A percentile compares a stretch with the other conserved stretches of the same genome.
phyloP scores from a whole-genome alignment of 306 rosid species.

The Purshia tridentata region DNA sequence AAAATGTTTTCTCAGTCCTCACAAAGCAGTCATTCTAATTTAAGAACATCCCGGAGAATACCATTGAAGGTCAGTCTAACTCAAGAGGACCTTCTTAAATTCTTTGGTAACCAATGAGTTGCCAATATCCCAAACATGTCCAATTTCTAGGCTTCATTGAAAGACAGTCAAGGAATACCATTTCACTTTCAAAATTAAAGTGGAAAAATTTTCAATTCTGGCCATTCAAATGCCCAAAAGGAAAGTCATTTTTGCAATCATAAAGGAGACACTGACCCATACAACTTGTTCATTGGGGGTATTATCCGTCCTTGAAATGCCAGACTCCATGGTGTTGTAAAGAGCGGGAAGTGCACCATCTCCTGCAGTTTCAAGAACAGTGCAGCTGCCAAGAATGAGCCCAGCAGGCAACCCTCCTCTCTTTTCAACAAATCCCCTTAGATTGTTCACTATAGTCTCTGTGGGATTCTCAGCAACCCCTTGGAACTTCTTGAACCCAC shows the following conservation, averaged over 20 bases:
- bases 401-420: conserved; percentile 70
- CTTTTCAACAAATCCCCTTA: conserved; percentile 58
- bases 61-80: background rate
- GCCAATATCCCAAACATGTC: conserved; percentile 9
- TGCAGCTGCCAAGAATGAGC: conserved; percentile 75
- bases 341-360: conserved; percentile 58
- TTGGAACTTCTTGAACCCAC: conserved; percentile 81
- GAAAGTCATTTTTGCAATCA: background rate
- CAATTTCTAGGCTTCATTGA: background rate
- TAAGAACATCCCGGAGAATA: conserved; percentile 3
- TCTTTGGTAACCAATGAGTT: conserved; percentile 8
- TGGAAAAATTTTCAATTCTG: background rate
- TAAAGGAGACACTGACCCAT: conserved; percentile 57
- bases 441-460: conserved; percentile 57
- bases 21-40: background rate
- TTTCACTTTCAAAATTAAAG: background rate
- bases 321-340: conserved; percentile 53
- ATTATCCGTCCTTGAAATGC: conserved; percentile 32
- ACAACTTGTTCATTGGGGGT: conserved; percentile 51
- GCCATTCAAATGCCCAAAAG: background rate
- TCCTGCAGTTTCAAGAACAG: conserved; percentile 70
- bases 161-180: background rate
- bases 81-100: background rate
- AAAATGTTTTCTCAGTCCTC: background rate
- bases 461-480: conserved; percentile 84